These are phyloP conservation scores for Cystobasidium pallidum DNA, from an alignment of 1,284 basidiomycete species.

Conservation along the genomic window DNA sequence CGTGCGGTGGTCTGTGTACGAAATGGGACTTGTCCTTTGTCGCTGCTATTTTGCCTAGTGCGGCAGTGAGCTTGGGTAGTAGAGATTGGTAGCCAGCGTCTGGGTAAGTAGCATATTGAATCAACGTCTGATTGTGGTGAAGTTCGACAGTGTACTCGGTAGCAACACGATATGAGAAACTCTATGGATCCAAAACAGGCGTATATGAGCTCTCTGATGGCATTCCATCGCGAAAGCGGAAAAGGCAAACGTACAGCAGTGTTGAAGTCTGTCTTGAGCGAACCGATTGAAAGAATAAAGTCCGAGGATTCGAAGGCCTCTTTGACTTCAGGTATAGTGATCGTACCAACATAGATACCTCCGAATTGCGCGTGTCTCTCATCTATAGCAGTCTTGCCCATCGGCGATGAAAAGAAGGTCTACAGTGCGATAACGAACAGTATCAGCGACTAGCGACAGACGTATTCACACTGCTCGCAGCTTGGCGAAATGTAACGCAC, in stretches of 20 bases:
- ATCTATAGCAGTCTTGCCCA: constrained; percentile 82
- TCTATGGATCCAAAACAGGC: not conserved
- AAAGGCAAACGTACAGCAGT: constrained; percentile 61
- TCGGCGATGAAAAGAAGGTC: constrained; percentile 65
- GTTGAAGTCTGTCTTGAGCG: constrained; percentile 79
- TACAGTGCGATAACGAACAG: not conserved
- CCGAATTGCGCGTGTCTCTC: constrained; percentile 82
- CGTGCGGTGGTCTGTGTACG: constrained; percentile 40
- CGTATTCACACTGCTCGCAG: no score
- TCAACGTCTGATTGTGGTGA: constrained; percentile 76
- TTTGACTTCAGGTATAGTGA: constrained; percentile 72
- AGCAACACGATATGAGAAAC: constrained; percentile 47
- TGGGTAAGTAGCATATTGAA: constrained; percentile 61
- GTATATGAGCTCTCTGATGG: no score
- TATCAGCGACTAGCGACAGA: not conserved
- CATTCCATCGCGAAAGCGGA: no score
- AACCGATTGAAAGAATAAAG: constrained; percentile 80
- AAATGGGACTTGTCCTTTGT: constrained; percentile 55
- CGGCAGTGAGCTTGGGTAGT: constrained; percentile 60
- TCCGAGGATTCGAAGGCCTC: constrained; percentile 79
- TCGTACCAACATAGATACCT: constrained; percentile 79
- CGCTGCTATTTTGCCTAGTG: constrained; percentile 61
- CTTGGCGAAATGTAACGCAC: constrained; percentile 14
- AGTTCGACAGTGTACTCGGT: constrained; percentile 63
- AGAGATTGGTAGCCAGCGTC: constrained; percentile 60